These are phyloP conservation scores for Penicillium sumatraense DNA, from an alignment of 2,329 filamentous ascomycete species.

Conservation along the genomic window DNA sequence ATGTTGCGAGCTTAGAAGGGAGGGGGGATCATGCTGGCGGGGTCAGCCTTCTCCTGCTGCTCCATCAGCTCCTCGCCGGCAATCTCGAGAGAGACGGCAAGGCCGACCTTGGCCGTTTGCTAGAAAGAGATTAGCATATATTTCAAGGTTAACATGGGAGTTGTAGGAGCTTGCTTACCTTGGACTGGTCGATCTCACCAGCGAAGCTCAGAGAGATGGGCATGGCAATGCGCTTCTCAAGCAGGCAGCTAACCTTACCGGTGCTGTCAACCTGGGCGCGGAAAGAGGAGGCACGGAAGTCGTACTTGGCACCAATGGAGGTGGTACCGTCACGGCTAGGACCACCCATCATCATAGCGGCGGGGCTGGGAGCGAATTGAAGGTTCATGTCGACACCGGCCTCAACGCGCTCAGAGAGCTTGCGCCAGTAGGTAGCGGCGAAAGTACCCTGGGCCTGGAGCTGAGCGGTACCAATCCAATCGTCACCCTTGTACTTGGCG, in stretches of 20 bases:
- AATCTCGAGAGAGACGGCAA: constrained; percentile 90
- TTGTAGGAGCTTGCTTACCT: constrained; percentile 65
- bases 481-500: constrained; percentile 84
- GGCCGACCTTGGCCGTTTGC: constrained; percentile 93
- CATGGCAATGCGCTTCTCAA: constrained; percentile 95
- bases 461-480: constrained; percentile 93
- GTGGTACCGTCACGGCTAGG: constrained; percentile 85
- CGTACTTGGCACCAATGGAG: constrained; percentile 94
- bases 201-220: constrained; percentile 93
- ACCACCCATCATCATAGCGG: constrained; percentile 74
- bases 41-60: constrained; percentile 67
- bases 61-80: constrained; percentile 84
- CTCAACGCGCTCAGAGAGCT: constrained; percentile 91
- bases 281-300: constrained; percentile 95
- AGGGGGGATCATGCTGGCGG: constrained; percentile 51
- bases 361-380: constrained; percentile 70
- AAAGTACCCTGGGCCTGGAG: constrained; percentile 85
- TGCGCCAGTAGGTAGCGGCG: constrained; percentile 92
- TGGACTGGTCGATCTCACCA: constrained; percentile 93
- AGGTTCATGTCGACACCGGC: constrained; percentile 94
- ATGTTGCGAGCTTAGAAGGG: constrained; percentile 53
- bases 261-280: constrained; percentile 93
- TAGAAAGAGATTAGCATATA: constrained; percentile 45
- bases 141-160: constrained; percentile 22
- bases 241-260: constrained; percentile 87